phyloP scores from a whole-genome alignment of 78 protist species.

The Dictyostelium citrinum region DNA sequence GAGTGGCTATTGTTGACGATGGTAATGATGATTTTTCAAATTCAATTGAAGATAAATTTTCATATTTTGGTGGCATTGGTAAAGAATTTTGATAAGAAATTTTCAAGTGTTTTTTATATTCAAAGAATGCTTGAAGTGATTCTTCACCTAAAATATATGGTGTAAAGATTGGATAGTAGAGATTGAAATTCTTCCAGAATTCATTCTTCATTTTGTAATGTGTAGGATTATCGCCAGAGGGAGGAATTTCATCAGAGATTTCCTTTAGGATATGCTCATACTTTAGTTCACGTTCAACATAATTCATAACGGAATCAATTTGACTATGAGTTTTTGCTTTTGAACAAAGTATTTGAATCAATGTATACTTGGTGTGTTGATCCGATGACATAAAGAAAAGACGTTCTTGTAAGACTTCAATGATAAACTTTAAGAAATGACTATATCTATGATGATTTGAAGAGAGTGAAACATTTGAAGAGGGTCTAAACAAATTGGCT shows the following conservation, averaged over 20 bases:
- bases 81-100: slow-evolving; percentile 24
- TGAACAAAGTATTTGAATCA: slow-evolving; percentile 23
- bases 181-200: slow-evolving; percentile 46
- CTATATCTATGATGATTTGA: slow-evolving; percentile 3
- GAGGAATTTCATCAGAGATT: slow-evolving; percentile 8
- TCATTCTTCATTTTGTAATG: slow-evolving; percentile 37
- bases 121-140: slow-evolving; percentile 8
- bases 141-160: slow-evolving; percentile 33
- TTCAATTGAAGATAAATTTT: not conserved
- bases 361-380: not conserved
- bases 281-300: not conserved
- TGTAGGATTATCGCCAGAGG: slow-evolving; percentile 36
- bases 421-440: slow-evolving; percentile 42
- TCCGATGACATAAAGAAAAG: not conserved
- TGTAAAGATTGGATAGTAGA: slow-evolving; percentile 30
- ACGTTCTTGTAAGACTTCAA: slow-evolving; percentile 39
- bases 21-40: not conserved
- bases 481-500: not conserved
- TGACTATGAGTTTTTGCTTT: slow-evolving; percentile 43
- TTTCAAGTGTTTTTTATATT: slow-evolving; percentile 16
- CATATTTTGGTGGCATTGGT: slow-evolving; percentile 44
- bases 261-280: slow-evolving; percentile 19
- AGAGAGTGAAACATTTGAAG: not conserved
- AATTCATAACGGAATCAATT: slow-evolving; percentile 36
- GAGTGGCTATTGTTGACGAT: not conserved